Evolutionary conservation across 768 basidiomycete species (phyloP), one percentile per base, ranked within the genome.

Genomic region (Gymnopilus dilepis): DNA sequence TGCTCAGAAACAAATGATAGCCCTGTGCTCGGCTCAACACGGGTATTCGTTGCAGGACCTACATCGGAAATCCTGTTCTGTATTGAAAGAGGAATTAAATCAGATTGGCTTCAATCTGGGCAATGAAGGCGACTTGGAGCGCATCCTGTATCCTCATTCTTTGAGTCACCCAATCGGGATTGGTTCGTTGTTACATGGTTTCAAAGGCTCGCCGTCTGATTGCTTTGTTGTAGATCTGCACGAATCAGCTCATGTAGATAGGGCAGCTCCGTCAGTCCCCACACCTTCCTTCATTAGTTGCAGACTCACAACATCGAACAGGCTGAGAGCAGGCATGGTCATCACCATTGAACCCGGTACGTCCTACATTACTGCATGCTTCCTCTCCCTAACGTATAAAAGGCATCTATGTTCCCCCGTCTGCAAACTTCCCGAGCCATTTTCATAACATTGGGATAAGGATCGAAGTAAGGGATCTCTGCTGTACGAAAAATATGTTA

Each of bases 371-470:
- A 62, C 19, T 6, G 7, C 6, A 24, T 22, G 31, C 34, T 8
- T 6, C 33, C 48, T 40, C 9, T 26, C 43, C 34, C 22, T 64
- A 31, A 56, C 28, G 43, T 52, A 61, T 70, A 40, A 3, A 34
- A 84, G 95, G 92, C 1, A 83, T 97, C 31, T 98, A 97, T 70
- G 93, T 99, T 38, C 97, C 97, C 3, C 86, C 89, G 1, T 81
- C 84, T 6, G 70, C 87, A 2, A 78, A 85, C 45, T 98, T 93
- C 73, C 97, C 97, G 2, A 90, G 85, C 65, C 85, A 86, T 54
- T 99, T 95, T 75, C 95, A 97, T 67, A 91, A 94, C 64, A 84
- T 97, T 28, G 95, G 93, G 6, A 89, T 99, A 61, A 87, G 97
- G 47, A 94, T 99, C 68, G 97, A 97, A 82, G 92, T 89, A 59